Evolutionary conservation across 345 rosid genomes (phyloP).

Genomic region (Brassica carinata): DNA sequence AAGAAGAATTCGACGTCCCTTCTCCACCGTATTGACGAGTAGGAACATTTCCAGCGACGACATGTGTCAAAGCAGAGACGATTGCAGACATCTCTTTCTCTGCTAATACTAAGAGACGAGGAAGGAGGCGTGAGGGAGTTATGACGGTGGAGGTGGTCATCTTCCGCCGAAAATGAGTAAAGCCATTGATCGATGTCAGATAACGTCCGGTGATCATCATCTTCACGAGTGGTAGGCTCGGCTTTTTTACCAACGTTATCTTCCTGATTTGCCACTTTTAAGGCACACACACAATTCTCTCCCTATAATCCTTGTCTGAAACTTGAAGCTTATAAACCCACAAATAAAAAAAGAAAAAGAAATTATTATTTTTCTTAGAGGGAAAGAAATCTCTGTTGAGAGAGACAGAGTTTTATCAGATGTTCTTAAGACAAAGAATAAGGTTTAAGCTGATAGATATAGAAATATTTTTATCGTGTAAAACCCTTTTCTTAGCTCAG

Average conservation of each 20-base stretch:
- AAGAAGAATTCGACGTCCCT: slow-evolving; percentile 35
- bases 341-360: not conserved
- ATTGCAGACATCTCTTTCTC: slow-evolving; percentile 72
- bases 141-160: slow-evolving; percentile 10
- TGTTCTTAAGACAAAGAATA: slow-evolving; percentile 15
- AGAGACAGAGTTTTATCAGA: slow-evolving; percentile 7
- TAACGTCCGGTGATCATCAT: slow-evolving; percentile 34
- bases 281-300: slow-evolving; percentile 31
- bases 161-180: slow-evolving; percentile 7
- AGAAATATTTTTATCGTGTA: slow-evolving; percentile 7
- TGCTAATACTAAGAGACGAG: slow-evolving; percentile 31
- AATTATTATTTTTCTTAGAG: slow-evolving; percentile 22
- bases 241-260: slow-evolving; percentile 32
- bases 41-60: slow-evolving; percentile 66
- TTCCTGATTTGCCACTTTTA: slow-evolving; percentile 45
- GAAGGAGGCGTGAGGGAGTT: not conserved
- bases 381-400: slow-evolving; percentile 40
- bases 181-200: slow-evolving; percentile 43
- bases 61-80: slow-evolving; percentile 72
- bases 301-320: not conserved
- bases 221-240: slow-evolving; percentile 28
- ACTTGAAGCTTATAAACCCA: slow-evolving; percentile 23
- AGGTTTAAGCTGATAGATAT: slow-evolving; percentile 32
- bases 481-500: not conserved
- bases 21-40: slow-evolving; percentile 23